Evolutionary conservation across 805 yeast genomes (phyloP), one percentile per base, ranked within the genome.

Genomic region (Metschnikowia cubensis): DNA sequence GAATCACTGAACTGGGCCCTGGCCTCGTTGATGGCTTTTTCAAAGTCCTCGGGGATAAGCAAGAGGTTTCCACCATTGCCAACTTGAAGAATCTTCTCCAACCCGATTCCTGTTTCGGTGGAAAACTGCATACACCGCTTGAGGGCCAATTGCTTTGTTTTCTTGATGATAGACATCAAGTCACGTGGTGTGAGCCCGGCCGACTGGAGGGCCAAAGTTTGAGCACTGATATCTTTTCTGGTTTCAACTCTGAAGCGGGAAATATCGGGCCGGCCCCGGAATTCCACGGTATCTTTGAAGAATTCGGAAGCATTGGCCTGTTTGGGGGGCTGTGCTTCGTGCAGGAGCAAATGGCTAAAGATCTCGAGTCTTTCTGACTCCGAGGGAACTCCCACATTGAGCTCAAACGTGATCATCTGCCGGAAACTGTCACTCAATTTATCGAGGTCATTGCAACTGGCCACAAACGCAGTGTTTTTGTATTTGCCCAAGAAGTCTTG

Each of bases 101-200:
- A 50, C 0, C 65, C 21, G 6, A 61, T 56, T 0, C 50, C 55
- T 4, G 39, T 48, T 3, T 51, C 60, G 13, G 60, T 46, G 21
- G 76, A 58, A 4, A 73, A 48, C 2, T 70, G 68, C 35, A 69
- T 69, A 2, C 77, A 47, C 47, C 89, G 69, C 37, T 75, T 78
- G 14, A 79, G 54, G 0, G 95, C 86, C 29, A 75, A 59, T 31
- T 74, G 69, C 56, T 82, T 81, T 1, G 96, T 85, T 47, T 77
- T 79, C 17, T 79, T 75, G 4, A 90, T 80, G 51, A 90, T 88
- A 0, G 92, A 81, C 3, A 70, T 69, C 42, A 92, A 71, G 64
- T 94, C 97, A 18, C 86, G 74, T 1, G 97, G 96, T 0, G 94
- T 87, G 48, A 92, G 73, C 18, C 98, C 98, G 2, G 98, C 98